A percentile compares a stretch with the other conserved stretches of the same genome.
Evolutionary conservation across 306 rosid species (phyloP).

Genomic region (Vicia sativa): DNA sequence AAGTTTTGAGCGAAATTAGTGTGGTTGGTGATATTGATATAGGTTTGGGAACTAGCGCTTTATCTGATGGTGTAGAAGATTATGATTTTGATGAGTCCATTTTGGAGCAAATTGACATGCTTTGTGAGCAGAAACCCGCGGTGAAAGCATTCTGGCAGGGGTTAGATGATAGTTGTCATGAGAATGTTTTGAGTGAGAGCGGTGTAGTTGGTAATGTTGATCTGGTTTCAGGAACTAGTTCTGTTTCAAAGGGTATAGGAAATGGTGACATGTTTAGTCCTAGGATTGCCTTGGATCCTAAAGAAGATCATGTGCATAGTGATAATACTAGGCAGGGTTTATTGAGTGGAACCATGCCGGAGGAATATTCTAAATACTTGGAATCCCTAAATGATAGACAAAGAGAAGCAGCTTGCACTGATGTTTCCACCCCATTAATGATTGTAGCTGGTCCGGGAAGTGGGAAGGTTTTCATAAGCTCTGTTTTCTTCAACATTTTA

Average conservation of each 20-base stretch:
- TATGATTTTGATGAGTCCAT: constrained; percentile 23
- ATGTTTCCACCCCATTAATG: constrained; percentile 79
- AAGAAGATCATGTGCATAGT: constrained; percentile 35
- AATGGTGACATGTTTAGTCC: constrained; percentile 37
- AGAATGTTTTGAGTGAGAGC: constrained; percentile 30
- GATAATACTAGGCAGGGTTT: constrained; percentile 18
- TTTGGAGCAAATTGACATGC: constrained; percentile 56
- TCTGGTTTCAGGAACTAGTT: constrained; percentile 22
- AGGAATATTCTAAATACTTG: constrained; percentile 69
- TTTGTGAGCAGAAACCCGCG: constrained; percentile 61
- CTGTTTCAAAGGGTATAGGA: constrained; percentile 33
- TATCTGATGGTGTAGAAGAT: constrained; percentile 33
- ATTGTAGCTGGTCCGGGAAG: constrained; percentile 98
- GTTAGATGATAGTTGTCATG: constrained; percentile 17
- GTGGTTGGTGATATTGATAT: constrained; percentile 16
- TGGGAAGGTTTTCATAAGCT: constrained; percentile 67
- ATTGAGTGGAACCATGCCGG: constrained; percentile 58
- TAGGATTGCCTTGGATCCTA: constrained; percentile 36
- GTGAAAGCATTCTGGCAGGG: constrained; percentile 37
- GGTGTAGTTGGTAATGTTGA: constrained; percentile 28
- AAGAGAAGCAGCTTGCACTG: constrained; percentile 83
- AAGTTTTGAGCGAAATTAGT: constrained; percentile 31
- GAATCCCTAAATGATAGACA: constrained; percentile 76
- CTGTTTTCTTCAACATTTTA: constrained; percentile 6
- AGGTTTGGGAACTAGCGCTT: constrained; percentile 29